Base-by-base conservation (phyloP, 768 basidiomycete species). In the Tulasnella sp. region DNA sequence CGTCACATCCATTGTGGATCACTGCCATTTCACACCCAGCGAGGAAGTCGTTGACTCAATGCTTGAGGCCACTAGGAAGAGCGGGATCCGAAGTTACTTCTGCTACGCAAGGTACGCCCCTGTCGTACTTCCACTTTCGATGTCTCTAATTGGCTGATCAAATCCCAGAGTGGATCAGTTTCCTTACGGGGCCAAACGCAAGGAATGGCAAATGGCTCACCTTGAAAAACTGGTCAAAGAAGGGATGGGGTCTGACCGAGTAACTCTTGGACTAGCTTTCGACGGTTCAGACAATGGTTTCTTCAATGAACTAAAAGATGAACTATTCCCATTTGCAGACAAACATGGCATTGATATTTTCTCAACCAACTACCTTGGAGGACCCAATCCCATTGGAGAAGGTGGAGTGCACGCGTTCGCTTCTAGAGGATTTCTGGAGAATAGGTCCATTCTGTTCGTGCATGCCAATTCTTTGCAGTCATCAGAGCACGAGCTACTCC, bases 151-250 rank as follows among this genome's bases (percentile, higher is more conserved):
- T 8, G 44, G 49, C n/a, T 51, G 40, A n/a, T n/a, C n/a, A n/a
- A n/a, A n/a, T n/a, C n/a, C n/a, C n/a, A n/a, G n/a, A n/a, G n/a
- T n/a, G 39, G 49, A 51, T 15, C 29, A 51, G 34, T 51, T 28
- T 19, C 49, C 49, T 13, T 16, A 41, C 7, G 49, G 49, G 3
- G 25, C 4, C 10, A 34, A 24, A 24, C 22, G 49, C 4, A 51
- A 43, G 35, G 49, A 25, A 4, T 51, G 49, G 49, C 49, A 51
- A 41, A 51, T 51, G 49, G 24, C 41, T 19, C 49, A 51, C 28
- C 37, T 51, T 8, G 28, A 24, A 6, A 15, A 40, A 13, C 28
- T 51, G 5, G 49, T 34, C 16, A 51, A 40, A 28, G 28, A 51
- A 12, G 49, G 49, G 25, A 51, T 42, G 8, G 49, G 49, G 9